These are phyloP conservation scores for Nephromyces sp. DNA, from an alignment of 169 alveolate species.

Conservation along the genomic window DNA sequence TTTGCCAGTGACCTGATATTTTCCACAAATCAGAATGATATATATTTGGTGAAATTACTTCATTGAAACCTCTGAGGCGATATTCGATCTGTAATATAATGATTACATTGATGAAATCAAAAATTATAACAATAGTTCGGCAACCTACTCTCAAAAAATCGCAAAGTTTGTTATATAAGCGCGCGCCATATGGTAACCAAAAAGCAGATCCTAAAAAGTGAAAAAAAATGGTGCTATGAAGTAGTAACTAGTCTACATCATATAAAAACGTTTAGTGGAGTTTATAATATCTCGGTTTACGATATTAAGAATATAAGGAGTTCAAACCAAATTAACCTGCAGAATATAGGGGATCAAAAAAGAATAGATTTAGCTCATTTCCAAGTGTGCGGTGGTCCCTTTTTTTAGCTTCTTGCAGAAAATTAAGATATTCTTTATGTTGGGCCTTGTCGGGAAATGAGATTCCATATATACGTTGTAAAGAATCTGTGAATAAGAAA, in stretches of 20 bases:
- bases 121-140: too few relatives aligned
- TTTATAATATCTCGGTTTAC: too few relatives aligned
- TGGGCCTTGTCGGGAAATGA: conserved; percentile 89
- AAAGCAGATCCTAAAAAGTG: too few relatives aligned
- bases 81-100: too few relatives aligned
- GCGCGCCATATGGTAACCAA: conserved; percentile 94
- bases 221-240: too few relatives aligned
- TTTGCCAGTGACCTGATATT: conserved; percentile 97
- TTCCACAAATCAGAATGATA: conserved; percentile 81
- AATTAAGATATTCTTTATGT: conserved; percentile 80
- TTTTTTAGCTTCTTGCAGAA: conserved; percentile 91
- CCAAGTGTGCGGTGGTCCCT: conserved; percentile 97
- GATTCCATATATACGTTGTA: conserved; percentile 97
- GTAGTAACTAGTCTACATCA: too few relatives aligned
- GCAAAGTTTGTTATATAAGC: conserved; percentile 86
- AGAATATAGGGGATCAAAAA: conserved; percentile 81
- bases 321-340: too few relatives aligned
- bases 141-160: conserved; percentile 84
- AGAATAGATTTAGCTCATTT: conserved; percentile 80
- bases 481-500: conserved; percentile 86
- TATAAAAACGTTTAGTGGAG: too few relatives aligned
- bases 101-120: too few relatives aligned
- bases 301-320: too few relatives aligned
- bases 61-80: conserved; percentile 43
- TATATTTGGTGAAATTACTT: conserved; percentile 92